Percentiles rank a stretch among this genome's conserved stretches.
phyloP scores from a whole-genome alignment of 495 filamentous ascomycete species.

The Neurospora tetrasperma region DNA sequence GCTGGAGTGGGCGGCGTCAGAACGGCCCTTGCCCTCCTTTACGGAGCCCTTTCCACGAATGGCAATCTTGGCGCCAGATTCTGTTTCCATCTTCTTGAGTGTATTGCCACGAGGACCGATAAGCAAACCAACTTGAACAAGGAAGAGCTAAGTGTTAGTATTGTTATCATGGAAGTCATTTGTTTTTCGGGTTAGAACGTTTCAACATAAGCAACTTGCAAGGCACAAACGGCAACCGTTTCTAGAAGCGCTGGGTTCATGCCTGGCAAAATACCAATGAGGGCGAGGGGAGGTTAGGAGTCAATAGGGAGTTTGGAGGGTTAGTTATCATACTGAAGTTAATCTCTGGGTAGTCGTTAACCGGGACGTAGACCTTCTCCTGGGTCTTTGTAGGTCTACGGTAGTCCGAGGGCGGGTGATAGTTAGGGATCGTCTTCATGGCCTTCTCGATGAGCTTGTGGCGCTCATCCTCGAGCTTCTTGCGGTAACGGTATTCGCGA shows the following conservation, averaged over 20 bases:
- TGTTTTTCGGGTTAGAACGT: slow-evolving; percentile 25
- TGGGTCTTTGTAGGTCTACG: slow-evolving; percentile 97
- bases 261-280: slow-evolving; percentile 26
- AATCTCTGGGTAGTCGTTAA: slow-evolving; percentile 99
- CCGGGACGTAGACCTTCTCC: slow-evolving; percentile 99
- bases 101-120: slow-evolving; percentile 99
- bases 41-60: slow-evolving; percentile 99
- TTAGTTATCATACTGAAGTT: slow-evolving; percentile 99
- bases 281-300: slow-evolving; percentile 32
- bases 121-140: slow-evolving; percentile 97
- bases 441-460: slow-evolving; percentile 97
- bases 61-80: slow-evolving; percentile 95
- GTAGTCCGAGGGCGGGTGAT: slow-evolving; percentile 94
- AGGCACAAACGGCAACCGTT: slow-evolving; percentile 15
- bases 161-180: slow-evolving; percentile 19
- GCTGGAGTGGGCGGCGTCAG: slow-evolving; percentile 95
- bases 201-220: slow-evolving; percentile 21
- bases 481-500: slow-evolving; percentile 92
- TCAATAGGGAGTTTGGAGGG: slow-evolving; percentile 78
- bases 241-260: slow-evolving; percentile 12
- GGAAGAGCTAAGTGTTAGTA: slow-evolving; percentile 86
- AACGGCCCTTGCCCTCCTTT: slow-evolving; percentile 98
- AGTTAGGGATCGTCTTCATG: slow-evolving; percentile 97
- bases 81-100: slow-evolving; percentile 97
- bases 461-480: slow-evolving; percentile 93